A percentile compares a stretch with the other conserved stretches of the same genome.
phyloP scores from a whole-genome alignment of 2,329 filamentous ascomycete species.

The Fusarium sp. region DNA sequence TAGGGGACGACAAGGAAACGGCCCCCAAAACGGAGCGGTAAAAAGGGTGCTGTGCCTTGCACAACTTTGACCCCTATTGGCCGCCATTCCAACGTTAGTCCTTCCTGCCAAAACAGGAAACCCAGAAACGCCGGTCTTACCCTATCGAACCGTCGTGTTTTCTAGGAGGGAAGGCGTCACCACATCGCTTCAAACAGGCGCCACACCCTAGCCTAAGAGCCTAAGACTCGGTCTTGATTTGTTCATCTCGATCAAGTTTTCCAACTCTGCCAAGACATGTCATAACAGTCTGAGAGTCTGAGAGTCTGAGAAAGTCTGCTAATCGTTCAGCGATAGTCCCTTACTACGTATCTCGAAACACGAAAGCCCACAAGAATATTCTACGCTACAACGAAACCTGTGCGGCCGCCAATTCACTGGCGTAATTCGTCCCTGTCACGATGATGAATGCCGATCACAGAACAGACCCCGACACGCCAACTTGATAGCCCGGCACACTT shows the following conservation, averaged over 20 bases:
- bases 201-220: constrained; percentile 4
- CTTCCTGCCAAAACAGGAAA: constrained; percentile 35
- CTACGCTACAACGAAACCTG: not conserved
- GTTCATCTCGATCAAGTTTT: constrained; percentile 20
- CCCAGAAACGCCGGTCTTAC: constrained; percentile 32
- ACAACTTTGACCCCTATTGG: constrained; percentile 27
- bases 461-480: constrained; percentile 9
- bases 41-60: constrained; percentile 24
- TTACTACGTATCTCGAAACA: not conserved
- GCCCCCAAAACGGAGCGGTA: constrained; percentile 39
- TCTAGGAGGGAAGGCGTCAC: constrained; percentile 27
- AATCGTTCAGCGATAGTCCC: not conserved
- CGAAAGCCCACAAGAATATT: not conserved
- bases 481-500: not conserved
- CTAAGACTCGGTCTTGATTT: not conserved
- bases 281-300: not conserved
- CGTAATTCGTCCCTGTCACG: not conserved
- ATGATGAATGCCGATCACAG: constrained; percentile 28
- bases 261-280: constrained; percentile 15
- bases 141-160: constrained; percentile 28
- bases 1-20: constrained; percentile 26
- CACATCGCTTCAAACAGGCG: constrained; percentile 21
- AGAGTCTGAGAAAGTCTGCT: not conserved
- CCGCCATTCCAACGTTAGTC: constrained; percentile 2
- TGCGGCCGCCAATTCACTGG: not conserved